Evolutionary conservation across 306 rosid species (phyloP).

Genomic region (Pyrus communis): DNA sequence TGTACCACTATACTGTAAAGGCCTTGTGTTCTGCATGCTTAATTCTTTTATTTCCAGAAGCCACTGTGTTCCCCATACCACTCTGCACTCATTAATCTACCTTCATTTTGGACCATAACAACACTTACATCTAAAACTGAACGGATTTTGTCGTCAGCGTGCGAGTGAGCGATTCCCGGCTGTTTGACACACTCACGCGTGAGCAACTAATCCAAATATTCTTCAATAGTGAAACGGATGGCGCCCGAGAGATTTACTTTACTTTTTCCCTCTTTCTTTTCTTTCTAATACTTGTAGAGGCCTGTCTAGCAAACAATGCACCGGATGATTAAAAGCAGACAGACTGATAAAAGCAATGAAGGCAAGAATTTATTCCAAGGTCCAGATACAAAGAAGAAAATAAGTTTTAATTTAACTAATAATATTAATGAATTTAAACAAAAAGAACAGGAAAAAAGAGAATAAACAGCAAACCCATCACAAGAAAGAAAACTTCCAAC

Average conservation of each 20-base stretch:
- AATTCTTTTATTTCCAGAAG: too few species aligned
- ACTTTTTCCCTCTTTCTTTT: neutral
- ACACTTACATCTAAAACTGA: too few species aligned
- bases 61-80: neutral
- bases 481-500: conserved; percentile 9
- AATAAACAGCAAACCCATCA: conserved; percentile 20
- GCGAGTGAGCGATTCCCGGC: neutral
- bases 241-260: neutral
- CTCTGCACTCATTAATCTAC: neutral
- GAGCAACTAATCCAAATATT: neutral
- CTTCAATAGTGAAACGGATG: neutral
- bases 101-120: neutral
- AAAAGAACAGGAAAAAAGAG: conserved; percentile 11
- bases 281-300: conserved; percentile 18
- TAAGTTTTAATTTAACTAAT: conserved; percentile 3
- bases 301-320: conserved; percentile 3
- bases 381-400: conserved; percentile 25
- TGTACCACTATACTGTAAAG: neutral
- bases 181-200: neutral
- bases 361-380: conserved; percentile 54
- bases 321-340: conserved; percentile 19
- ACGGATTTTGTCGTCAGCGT: neutral
- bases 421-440: neutral
- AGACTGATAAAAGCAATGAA: conserved; percentile 37
- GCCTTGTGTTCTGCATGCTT: neutral